phyloP scores from a whole-genome alignment of 2,329 filamentous ascomycete species.

The Penicillium sumatraense region DNA sequence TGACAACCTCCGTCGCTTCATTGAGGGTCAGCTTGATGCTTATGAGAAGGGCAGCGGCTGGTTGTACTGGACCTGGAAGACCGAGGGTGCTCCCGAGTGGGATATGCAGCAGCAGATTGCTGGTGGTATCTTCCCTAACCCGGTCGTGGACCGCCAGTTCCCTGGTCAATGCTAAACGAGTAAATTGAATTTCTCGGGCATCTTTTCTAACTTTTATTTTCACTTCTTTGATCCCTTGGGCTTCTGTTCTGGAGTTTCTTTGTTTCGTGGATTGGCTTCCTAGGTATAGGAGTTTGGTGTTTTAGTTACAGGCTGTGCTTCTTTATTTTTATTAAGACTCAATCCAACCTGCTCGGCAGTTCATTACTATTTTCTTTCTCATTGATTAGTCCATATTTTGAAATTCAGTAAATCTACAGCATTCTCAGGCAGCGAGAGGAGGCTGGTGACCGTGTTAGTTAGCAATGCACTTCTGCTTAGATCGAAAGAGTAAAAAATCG shows the following conservation, averaged over 20 bases:
- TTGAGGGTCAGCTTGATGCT: constrained; percentile 52
- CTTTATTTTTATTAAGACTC: not conserved
- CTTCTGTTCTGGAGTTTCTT: not conserved
- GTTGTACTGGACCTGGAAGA: constrained; percentile 58
- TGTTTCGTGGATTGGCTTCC: not conserved
- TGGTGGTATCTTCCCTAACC: constrained; percentile 54
- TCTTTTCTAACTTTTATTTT: not conserved
- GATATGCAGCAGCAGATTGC: constrained; percentile 51
- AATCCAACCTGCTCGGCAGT: not conserved
- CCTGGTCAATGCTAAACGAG: constrained; percentile 35
- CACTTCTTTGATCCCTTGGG: not conserved
- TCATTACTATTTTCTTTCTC: not conserved
- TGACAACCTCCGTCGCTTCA: constrained; percentile 46
- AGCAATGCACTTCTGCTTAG: too few species aligned
- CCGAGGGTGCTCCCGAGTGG: constrained; percentile 54
- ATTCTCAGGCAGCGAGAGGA: too few species aligned
- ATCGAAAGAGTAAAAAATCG: not conserved
- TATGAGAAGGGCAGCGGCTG: constrained; percentile 50
- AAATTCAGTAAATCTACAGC: too few species aligned
- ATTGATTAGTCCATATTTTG: too few species aligned
- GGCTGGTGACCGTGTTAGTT: too few species aligned
- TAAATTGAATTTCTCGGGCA: not conserved
- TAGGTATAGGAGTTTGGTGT: not conserved
- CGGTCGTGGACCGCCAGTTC: constrained; percentile 39
- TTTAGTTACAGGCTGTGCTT: not conserved